These are phyloP conservation scores for Physcomitrellopsis africana DNA, from an alignment of 225 moss, liverwort and hornwort species.

Conservation along the genomic window DNA sequence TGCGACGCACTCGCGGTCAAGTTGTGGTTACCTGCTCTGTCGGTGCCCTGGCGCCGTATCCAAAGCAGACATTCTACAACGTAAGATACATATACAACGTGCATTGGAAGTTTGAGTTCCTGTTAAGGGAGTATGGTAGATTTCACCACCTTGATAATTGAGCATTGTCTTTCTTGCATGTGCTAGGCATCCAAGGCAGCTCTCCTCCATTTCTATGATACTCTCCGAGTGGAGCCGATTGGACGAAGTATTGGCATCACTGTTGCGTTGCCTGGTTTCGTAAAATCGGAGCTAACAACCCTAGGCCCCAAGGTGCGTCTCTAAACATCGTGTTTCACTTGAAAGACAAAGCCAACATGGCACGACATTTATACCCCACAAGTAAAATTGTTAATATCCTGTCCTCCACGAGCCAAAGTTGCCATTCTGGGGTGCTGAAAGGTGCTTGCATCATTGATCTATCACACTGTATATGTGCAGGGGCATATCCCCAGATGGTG, in stretches of 20 bases:
- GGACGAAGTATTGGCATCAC: conserved; percentile 41
- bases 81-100: conserved; percentile 22
- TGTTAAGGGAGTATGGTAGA: background rate
- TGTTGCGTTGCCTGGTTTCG: conserved; percentile 50
- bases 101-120: background rate
- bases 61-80: conserved; percentile 49
- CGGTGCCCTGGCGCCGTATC: conserved; percentile 48
- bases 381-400: no score
- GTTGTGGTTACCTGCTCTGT: conserved; percentile 54
- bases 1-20: conserved; percentile 45
- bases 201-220: conserved; percentile 52
- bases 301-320: conserved; percentile 34
- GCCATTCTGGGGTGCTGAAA: no score
- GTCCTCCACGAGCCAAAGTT: no score
- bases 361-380: no score
- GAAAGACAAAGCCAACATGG: no score
- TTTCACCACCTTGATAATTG: background rate
- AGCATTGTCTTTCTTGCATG: background rate
- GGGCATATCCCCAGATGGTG: conserved; percentile 57
- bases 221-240: conserved; percentile 46
- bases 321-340: background rate
- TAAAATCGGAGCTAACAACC: conserved; percentile 45
- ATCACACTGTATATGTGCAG: conserved; percentile 16
- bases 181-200: conserved; percentile 55
- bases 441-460: no score